These are phyloP conservation scores for Dendrobium catenatum DNA, from an alignment of 106 monocot genomes.

Conservation along the genomic window DNA sequence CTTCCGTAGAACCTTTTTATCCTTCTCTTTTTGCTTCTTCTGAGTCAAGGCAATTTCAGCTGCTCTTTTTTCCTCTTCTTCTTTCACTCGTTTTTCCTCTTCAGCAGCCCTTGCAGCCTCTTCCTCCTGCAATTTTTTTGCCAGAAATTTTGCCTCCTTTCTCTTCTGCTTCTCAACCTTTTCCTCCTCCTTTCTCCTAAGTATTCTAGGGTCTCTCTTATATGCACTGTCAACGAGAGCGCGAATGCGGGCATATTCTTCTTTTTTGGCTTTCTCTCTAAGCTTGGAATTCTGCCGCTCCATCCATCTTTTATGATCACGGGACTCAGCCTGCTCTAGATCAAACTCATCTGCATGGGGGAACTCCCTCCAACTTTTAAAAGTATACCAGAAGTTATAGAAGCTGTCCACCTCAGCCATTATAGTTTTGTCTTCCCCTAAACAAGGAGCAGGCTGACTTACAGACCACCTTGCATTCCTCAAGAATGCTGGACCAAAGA, in stretches of 20 bases:
- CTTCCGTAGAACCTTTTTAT: constrained; percentile 80
- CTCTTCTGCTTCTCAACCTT: constrained; percentile 80
- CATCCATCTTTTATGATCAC: constrained; percentile 95
- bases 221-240: constrained; percentile 82
- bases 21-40: constrained; percentile 84
- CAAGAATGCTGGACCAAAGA: constrained; percentile 83
- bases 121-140: constrained; percentile 68
- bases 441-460: constrained; percentile 44
- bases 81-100: constrained; percentile 53
- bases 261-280: constrained; percentile 73
- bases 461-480: constrained; percentile 89
- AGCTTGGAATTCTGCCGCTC: constrained; percentile 88
- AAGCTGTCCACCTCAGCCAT: constrained; percentile 64
- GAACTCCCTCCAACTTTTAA: constrained; percentile 94
- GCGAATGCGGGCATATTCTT: constrained; percentile 62
- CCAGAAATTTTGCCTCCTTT: constrained; percentile 67
- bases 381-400: constrained; percentile 85
- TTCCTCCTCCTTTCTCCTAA: constrained; percentile 67
- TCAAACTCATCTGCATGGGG: constrained; percentile 84
- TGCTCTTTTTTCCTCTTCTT: constrained; percentile 60
- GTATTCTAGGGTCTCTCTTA: constrained; percentile 78
- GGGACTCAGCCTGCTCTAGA: constrained; percentile 80
- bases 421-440: constrained; percentile 62
- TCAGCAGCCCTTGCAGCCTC: constrained; percentile 59
- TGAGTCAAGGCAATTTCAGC: constrained; percentile 66